Evolutionary conservation across 495 filamentous ascomycete genomes (phyloP).

Genomic region (Chaetomium tenue): DNA sequence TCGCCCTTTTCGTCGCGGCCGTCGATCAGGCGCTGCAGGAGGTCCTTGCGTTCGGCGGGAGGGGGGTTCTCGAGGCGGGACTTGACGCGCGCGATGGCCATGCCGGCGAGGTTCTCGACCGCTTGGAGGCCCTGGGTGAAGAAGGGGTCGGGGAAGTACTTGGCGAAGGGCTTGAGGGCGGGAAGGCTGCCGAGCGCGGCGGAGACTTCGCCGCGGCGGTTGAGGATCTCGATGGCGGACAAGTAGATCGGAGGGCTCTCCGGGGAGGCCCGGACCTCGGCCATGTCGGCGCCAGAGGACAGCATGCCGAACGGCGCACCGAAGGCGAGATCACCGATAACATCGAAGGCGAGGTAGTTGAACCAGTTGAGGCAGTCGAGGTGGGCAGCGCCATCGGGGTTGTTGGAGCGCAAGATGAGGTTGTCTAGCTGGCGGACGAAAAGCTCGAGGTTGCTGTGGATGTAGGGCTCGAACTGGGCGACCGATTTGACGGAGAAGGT

Average conservation of each 20-base stretch:
- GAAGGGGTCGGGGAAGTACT: conserved; percentile 66
- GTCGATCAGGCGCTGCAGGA: conserved; percentile 82
- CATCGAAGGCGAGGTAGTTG: conserved; percentile 92
- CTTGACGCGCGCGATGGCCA: conserved; percentile 78
- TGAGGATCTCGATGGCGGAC: conserved; percentile 69
- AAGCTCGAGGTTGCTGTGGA: conserved; percentile 71
- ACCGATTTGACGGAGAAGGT: conserved; percentile 83
- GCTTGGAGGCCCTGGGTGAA: conserved; percentile 61
- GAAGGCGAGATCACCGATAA: conserved; percentile 75
- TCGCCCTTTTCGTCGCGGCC: conserved; percentile 77
- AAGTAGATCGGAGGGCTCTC: conserved; percentile 55
- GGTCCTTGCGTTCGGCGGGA: conserved; percentile 62
- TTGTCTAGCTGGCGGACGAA: conserved; percentile 73
- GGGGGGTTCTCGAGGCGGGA: conserved; percentile 67
- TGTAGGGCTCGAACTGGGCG: conserved; percentile 86
- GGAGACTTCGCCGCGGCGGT: conserved; percentile 66
- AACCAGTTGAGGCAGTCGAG: conserved; percentile 88
- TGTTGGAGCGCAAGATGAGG: conserved; percentile 38
- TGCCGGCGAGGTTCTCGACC: conserved; percentile 66
- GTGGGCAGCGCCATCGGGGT: conserved; percentile 44
- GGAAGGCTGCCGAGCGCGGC: conserved; percentile 63
- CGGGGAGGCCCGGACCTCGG: conserved; percentile 54
- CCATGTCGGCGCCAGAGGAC: conserved; percentile 57
- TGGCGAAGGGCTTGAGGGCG: conserved; percentile 60
- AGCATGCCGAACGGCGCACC: conserved; percentile 62